phyloP scores from a whole-genome alignment of 257 asterid species.

The Echites panduratus region DNA sequence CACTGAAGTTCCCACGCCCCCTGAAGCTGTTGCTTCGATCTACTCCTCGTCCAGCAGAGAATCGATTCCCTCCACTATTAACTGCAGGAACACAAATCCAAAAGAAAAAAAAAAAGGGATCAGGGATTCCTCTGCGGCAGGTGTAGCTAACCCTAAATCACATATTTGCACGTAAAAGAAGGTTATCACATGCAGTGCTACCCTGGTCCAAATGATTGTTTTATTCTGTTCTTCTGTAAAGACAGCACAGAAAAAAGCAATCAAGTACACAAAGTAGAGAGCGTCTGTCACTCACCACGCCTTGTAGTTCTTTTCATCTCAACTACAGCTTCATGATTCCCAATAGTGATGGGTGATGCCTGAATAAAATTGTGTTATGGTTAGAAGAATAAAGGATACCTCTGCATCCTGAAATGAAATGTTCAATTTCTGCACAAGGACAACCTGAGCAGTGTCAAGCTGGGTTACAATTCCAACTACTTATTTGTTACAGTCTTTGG shows the following conservation, averaged over 20 bases:
- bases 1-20: slow-evolving; percentile 49
- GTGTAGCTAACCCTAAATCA: not conserved
- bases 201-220: not conserved
- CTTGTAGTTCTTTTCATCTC: slow-evolving; percentile 66
- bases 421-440: not conserved
- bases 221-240: not conserved
- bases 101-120: not conserved
- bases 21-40: slow-evolving; percentile 47
- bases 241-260: not conserved
- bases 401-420: not conserved
- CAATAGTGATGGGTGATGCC: slow-evolving; percentile 62
- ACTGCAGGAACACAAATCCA: slow-evolving; percentile 30
- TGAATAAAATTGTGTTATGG: slow-evolving; percentile 11
- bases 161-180: not conserved
- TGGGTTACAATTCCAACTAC: not conserved
- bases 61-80: slow-evolving; percentile 45
- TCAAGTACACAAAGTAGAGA: slow-evolving; percentile 8
- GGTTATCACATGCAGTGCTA: too few species aligned
- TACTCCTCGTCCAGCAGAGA: slow-evolving; percentile 48
- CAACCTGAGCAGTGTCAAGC: not conserved
- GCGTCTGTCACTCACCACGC: slow-evolving; percentile 42
- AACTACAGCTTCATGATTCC: slow-evolving; percentile 43
- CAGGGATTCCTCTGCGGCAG: too few species aligned
- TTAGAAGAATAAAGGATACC: not conserved
- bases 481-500: not conserved